These are phyloP conservation scores for Thermochaetoides dissita DNA, from an alignment of 2,329 filamentous ascomycete species.

Conservation along the genomic window DNA sequence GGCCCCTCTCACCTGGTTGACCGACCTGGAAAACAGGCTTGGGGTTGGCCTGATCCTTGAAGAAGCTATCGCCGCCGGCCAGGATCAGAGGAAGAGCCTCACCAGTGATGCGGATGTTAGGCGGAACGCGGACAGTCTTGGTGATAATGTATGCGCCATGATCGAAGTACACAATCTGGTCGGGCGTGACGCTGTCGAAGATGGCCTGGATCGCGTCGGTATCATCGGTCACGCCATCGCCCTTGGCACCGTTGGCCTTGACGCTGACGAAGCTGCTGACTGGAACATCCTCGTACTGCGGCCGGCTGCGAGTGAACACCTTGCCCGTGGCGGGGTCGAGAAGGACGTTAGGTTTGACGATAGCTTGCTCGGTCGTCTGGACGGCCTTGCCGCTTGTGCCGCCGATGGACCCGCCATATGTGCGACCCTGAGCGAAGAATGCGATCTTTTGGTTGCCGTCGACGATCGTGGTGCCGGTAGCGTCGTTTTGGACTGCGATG, in stretches of 20 bases:
- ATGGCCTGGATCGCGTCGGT: slow-evolving; percentile 70
- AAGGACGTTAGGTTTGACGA: slow-evolving; percentile 53
- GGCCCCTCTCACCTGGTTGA: slow-evolving; percentile 58
- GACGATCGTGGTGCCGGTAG: slow-evolving; percentile 47
- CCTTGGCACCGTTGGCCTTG: slow-evolving; percentile 69
- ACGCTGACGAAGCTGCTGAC: slow-evolving; percentile 66
- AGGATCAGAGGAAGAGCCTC: slow-evolving; percentile 87
- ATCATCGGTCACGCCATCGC: slow-evolving; percentile 79
- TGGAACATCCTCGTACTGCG: slow-evolving; percentile 62
- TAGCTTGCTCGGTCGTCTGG: slow-evolving; percentile 42
- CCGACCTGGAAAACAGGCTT: slow-evolving; percentile 79
- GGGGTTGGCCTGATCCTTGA: slow-evolving; percentile 61
- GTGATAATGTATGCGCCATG: slow-evolving; percentile 60
- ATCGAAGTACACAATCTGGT: slow-evolving; percentile 60
- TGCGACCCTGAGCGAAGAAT: slow-evolving; percentile 68
- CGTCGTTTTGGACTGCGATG: slow-evolving; percentile 48
- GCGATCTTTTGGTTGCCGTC: slow-evolving; percentile 53
- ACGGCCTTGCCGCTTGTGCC: slow-evolving; percentile 35
- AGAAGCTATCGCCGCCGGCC: slow-evolving; percentile 57
- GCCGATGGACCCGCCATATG: slow-evolving; percentile 38
- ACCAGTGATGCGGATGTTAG: slow-evolving; percentile 74
- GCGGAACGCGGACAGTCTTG: slow-evolving; percentile 57
- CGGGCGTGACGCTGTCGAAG: slow-evolving; percentile 51
- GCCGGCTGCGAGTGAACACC: slow-evolving; percentile 74
- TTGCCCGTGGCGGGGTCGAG: slow-evolving; percentile 45